A percentile compares a stretch with the other conserved stretches of the same genome.
Evolutionary conservation across 345 rosid species (phyloP).

Genomic region (Corymbia maculata): DNA sequence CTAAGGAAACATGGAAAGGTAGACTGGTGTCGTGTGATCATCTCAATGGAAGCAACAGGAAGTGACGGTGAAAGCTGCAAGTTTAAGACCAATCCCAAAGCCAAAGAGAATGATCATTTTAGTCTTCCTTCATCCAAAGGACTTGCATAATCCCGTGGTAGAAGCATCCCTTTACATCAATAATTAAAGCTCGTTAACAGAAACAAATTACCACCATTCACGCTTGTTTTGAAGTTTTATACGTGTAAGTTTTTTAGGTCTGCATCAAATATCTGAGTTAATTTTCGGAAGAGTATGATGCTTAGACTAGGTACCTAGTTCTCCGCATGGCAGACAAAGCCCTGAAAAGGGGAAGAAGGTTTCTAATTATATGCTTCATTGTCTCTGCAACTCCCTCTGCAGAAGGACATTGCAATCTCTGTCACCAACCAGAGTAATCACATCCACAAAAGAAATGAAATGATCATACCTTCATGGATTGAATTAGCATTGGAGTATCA

Average conservation of each 20-base stretch:
- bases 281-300: not conserved
- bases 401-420: not conserved
- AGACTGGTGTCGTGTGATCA: not conserved
- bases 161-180: not conserved
- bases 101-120: not conserved
- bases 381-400: not conserved
- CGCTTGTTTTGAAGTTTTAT: not conserved
- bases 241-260: not conserved
- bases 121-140: not conserved
- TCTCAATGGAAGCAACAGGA: not conserved
- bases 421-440: not conserved
- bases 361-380: not conserved
- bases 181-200: not conserved
- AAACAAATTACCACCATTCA: not conserved
- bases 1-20: not conserved
- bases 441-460: not conserved
- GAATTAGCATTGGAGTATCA: conserved; percentile 62
- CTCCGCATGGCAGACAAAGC: not conserved
- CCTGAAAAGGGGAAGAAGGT: not conserved
- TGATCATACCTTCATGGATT: conserved; percentile 63
- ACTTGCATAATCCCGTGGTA: not conserved
- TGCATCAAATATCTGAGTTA: not conserved
- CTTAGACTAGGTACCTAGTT: not conserved
- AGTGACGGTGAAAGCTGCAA: not conserved
- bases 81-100: not conserved